Evolutionary conservation across 331 rosid species (phyloP).

Genomic region (Malus hybrid): DNA sequence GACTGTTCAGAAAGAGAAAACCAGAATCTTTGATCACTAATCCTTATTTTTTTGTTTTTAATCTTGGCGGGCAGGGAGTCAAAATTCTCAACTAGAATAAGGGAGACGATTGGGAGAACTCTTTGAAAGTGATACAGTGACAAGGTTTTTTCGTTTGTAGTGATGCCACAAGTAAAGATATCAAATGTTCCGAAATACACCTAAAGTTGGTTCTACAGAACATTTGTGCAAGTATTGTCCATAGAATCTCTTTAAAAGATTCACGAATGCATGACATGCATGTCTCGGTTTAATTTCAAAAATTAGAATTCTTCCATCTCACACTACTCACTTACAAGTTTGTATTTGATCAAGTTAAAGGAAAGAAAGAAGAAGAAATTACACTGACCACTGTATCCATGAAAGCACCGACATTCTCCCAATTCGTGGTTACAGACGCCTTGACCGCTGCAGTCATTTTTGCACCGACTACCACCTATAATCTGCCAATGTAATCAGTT

Average conservation of each 20-base stretch:
- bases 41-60: neutral
- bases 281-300: too few relatives aligned
- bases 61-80: neutral
- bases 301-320: too few relatives aligned
- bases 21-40: neutral
- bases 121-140: neutral
- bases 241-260: too few relatives aligned
- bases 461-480: constrained; percentile 61
- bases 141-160: neutral
- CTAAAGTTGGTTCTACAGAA: too few relatives aligned
- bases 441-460: constrained; percentile 67
- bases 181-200: neutral
- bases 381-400: constrained; percentile 72
- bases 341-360: neutral
- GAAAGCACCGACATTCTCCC: constrained; percentile 88
- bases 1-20: neutral
- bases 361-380: neutral
- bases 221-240: too few relatives aligned
- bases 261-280: too few relatives aligned
- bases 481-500: constrained; percentile 38
- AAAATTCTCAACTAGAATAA: neutral
- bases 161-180: neutral
- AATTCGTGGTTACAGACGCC: constrained; percentile 84
- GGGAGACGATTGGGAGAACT: neutral
- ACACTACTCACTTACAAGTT: neutral